Evolutionary conservation across 2,329 filamentous ascomycete genomes (phyloP), one percentile per base, ranked within the genome.

Genomic region (Aureobasidium leucospermi): DNA sequence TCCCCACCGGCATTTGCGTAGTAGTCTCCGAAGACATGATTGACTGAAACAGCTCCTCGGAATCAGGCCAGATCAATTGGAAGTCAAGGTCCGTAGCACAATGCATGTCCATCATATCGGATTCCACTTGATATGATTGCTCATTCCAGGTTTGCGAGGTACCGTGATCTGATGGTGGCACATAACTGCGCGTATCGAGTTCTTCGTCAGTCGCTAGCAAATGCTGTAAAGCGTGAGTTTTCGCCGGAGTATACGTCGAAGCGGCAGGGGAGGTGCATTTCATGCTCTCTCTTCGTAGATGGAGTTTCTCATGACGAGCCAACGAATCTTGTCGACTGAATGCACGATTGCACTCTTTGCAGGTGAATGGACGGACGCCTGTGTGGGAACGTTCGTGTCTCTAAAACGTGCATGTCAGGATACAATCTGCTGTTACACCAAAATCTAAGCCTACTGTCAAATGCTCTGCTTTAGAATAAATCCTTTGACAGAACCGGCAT

Each of bases 301-400:
- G 75, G 39, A 77, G 66, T 63, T 73, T 76, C 62, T 75, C 71
- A 68, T 77, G 75, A 10, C 75, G 74, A 36, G 71, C 71, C n/a
- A 77, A 70, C 15, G 75, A 74, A 66, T 77, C 75, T 63, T 76
- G 73, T 47, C 75, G 70, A 16, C 73, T 72, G 65, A 77, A 77
- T 4, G 74, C 70, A 47, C 75, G 67, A 16, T 67, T 66, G 61
- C 75, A 76, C 52, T 71, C 67, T 65, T 71, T 73, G 63, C 75
- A 77, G 48, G 70, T 65, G 57, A 72, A 77, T 16, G 75, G 75
- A 63, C 73, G 74, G 10, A 70, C 70, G 48, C 74, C 74, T 45
- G 74, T 75, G 62, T 75, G 74, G 60, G 73, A 73, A 38, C 73
- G 72, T 65, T 76, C 74, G 65, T 76, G 74, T 69, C 74, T 75